A percentile compares a stretch with the other conserved stretches of the same genome.
Evolutionary conservation across 2,329 filamentous ascomycete genomes (phyloP).

Genomic region (Tetracladium maxilliforme): DNA sequence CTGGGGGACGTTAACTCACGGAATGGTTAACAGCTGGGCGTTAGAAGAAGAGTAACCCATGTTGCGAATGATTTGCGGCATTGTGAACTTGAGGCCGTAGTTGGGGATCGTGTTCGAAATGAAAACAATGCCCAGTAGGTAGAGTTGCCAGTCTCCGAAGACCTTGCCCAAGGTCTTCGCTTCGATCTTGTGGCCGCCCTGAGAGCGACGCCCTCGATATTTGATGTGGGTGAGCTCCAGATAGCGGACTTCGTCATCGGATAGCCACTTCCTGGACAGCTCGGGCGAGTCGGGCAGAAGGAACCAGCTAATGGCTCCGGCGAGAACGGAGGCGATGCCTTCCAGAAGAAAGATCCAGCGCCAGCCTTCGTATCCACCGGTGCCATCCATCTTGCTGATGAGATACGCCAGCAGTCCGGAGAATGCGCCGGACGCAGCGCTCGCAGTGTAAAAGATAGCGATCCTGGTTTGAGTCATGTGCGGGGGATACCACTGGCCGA

Average conservation of each 20-base stretch:
- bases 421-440: constrained; percentile 29
- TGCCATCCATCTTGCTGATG: constrained; percentile 25
- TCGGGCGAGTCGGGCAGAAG: constrained; percentile 14
- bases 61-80: constrained; percentile 9
- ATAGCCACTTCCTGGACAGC: constrained; percentile 11
- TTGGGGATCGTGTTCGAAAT: constrained; percentile 15
- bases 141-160: constrained; percentile 22
- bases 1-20: too few relatives aligned
- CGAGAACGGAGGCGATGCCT: constrained; percentile 5
- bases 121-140: constrained; percentile 18
- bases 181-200: constrained; percentile 2
- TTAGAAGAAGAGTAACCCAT: constrained; percentile 7
- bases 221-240: too few relatives aligned
- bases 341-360: constrained; percentile 24
- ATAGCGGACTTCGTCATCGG: constrained; percentile 13
- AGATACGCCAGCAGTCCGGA: constrained; percentile 36
- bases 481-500: too few relatives aligned
- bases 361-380: constrained; percentile 27
- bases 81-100: constrained; percentile 12
- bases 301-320: constrained; percentile 8
- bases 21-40: constrained; percentile 8
- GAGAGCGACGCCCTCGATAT: constrained; percentile 8
- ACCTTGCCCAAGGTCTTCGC: constrained; percentile 11
- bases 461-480: too few relatives aligned
- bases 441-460: constrained; percentile 33